These are phyloP conservation scores for Colletotrichum liaoningense DNA, from an alignment of 2,329 filamentous ascomycete genomes.

Conservation along the genomic window DNA sequence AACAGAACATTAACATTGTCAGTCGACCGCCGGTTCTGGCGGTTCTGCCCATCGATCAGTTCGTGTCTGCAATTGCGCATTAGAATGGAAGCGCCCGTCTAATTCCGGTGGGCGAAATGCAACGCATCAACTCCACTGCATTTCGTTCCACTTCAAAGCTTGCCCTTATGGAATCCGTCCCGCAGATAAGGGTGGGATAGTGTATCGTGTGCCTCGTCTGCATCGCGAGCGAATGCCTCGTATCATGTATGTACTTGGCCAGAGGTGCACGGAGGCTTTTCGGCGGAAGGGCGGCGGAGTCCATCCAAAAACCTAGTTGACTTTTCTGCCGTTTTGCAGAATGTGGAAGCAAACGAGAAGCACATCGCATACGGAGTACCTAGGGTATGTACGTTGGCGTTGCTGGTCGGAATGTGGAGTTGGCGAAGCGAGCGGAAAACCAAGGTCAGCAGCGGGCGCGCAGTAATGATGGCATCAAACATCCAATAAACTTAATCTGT, in stretches of 20 bases:
- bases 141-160: constrained; percentile 16
- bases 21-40: not conserved
- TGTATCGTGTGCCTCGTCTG: constrained; percentile 9
- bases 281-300: not conserved
- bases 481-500: constrained; percentile 28
- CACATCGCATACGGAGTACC: too few relatives aligned
- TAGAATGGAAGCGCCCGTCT: constrained; percentile 16
- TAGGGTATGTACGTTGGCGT: not conserved
- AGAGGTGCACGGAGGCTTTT: not conserved
- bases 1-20: not conserved
- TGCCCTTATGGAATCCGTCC: not conserved
- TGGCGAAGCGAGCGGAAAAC: not conserved
- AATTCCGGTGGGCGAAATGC: not conserved
- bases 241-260: constrained; percentile 2
- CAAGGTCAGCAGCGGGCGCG: not conserved
- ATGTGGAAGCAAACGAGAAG: not conserved
- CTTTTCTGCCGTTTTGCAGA: not conserved
- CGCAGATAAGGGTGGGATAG: not conserved
- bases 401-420: not conserved
- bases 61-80: not conserved
- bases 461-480: constrained; percentile 23
- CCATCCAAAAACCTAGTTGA: not conserved
- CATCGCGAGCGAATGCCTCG: not conserved
- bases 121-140: constrained; percentile 9
- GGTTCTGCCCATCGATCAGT: not conserved